These are phyloP conservation scores for Naematelia aurantialba DNA, from an alignment of 768 basidiomycete species.

Conservation along the genomic window DNA sequence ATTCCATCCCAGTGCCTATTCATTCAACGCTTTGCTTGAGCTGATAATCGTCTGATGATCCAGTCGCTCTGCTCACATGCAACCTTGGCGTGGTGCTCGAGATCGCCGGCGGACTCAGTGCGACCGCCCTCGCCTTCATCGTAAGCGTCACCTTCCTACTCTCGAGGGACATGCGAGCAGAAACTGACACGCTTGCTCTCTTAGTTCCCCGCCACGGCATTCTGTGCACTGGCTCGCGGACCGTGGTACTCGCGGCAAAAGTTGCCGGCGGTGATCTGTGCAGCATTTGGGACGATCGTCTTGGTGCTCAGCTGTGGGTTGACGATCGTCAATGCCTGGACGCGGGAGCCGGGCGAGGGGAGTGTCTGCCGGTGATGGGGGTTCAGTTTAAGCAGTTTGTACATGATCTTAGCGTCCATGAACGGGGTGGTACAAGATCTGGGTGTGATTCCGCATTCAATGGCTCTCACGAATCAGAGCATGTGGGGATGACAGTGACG, in stretches of 20 bases:
- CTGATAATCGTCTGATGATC: constrained; percentile 14
- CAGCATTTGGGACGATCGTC: constrained; percentile 68
- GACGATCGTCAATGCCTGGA: constrained; percentile 64
- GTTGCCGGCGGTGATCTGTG: constrained; percentile 70
- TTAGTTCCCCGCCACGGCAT: constrained; percentile 50
- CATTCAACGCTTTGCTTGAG: background rate
- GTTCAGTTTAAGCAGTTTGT: no score
- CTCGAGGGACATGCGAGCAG: no score
- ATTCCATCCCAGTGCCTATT: background rate
- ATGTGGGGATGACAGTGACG: no score
- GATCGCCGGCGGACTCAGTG: constrained; percentile 84
- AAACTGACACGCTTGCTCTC: background rate
- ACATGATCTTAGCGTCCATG: no score
- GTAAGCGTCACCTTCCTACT: constrained; percentile 18
- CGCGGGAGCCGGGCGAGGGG: background rate
- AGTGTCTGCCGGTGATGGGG: no score
- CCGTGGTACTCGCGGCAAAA: constrained; percentile 70
- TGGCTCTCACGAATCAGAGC: no score
- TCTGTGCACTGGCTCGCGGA: constrained; percentile 39
- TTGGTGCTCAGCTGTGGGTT: constrained; percentile 73
- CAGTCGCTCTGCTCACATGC: constrained; percentile 89
- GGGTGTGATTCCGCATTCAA: no score
- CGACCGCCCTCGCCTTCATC: constrained; percentile 80
- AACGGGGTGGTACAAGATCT: no score
- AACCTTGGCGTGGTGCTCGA: constrained; percentile 98